These are phyloP conservation scores for Sinapis alba DNA, from an alignment of 441 rosid species.

Conservation along the genomic window DNA sequence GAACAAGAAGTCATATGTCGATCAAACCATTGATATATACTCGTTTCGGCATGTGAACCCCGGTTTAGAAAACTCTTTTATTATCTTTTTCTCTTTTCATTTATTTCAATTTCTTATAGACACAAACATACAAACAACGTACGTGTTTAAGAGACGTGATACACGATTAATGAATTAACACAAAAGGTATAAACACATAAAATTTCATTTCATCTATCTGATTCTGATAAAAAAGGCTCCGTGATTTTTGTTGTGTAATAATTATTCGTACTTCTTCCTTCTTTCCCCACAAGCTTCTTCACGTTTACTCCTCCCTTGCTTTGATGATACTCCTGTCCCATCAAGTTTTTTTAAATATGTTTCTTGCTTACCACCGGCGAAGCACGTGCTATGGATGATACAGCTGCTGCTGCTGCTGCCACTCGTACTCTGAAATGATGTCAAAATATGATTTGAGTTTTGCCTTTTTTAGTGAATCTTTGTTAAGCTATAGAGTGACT, in stretches of 20 bases:
- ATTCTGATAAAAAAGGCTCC: conserved; percentile 33
- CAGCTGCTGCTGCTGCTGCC: conserved; percentile 62
- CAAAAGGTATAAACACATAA: not conserved
- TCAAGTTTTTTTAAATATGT: not conserved
- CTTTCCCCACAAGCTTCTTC: conserved; percentile 36
- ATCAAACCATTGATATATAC: not conserved
- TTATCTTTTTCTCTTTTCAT: no score
- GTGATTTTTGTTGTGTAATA: not conserved
- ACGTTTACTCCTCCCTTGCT: conserved; percentile 40
- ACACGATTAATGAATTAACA: no score
- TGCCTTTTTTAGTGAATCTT: not conserved
- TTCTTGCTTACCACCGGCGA: conserved; percentile 55
- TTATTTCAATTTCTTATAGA: no score
- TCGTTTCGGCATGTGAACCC: not conserved
- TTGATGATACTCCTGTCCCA: conserved; percentile 48
- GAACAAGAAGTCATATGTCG: not conserved
- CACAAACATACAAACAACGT: no score
- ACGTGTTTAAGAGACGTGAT: no score
- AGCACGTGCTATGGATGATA: conserved; percentile 52
- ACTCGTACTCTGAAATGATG: conserved; percentile 57
- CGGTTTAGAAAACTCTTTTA: not conserved
- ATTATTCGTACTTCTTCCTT: conserved; percentile 16
- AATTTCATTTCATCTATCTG: conserved; percentile 15
- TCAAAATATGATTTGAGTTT: conserved; percentile 9
- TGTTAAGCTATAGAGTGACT: not conserved